Evolutionary conservation across 805 yeast genomes (phyloP).

Genomic region (Nakazawaea siamensis): DNA sequence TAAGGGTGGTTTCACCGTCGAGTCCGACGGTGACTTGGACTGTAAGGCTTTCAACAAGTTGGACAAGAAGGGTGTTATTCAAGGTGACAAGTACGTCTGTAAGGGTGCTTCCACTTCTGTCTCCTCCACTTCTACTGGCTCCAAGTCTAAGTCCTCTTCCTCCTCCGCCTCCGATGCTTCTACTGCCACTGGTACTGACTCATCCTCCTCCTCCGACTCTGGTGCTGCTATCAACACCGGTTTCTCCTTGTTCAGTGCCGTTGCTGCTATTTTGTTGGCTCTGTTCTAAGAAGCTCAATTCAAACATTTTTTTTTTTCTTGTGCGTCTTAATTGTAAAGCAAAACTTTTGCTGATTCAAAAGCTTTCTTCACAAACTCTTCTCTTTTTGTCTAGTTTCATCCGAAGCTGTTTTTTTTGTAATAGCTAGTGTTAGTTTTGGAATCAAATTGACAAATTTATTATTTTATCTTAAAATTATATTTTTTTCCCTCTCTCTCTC

Average conservation of each 20-base stretch:
- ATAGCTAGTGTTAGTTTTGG: too few relatives aligned
- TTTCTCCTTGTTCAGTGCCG: constrained; percentile 37
- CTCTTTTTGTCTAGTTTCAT: too few relatives aligned
- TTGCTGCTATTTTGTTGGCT: constrained; percentile 43
- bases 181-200: constrained; percentile 19
- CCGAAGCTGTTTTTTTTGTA: too few relatives aligned
- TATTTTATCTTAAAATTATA: too few relatives aligned
- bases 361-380: too few relatives aligned
- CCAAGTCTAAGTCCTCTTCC: constrained; percentile 18
- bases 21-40: constrained; percentile 68
- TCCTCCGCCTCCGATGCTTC: constrained; percentile 19
- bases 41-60: constrained; percentile 70
- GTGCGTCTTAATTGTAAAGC: too few relatives aligned
- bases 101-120: constrained; percentile 50
- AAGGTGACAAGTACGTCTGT: constrained; percentile 83
- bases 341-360: too few relatives aligned
- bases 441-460: too few relatives aligned
- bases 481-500: too few relatives aligned
- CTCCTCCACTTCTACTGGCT: constrained; percentile 27
- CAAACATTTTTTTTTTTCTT: too few relatives aligned
- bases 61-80: constrained; percentile 73
- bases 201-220: constrained; percentile 24
- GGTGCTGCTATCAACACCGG: constrained; percentile 20
- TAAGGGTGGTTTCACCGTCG: constrained; percentile 86
- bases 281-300: constrained; percentile 30